phyloP scores from a whole-genome alignment of 768 basidiomycete genomes.

The Myochromella boudieri region DNA sequence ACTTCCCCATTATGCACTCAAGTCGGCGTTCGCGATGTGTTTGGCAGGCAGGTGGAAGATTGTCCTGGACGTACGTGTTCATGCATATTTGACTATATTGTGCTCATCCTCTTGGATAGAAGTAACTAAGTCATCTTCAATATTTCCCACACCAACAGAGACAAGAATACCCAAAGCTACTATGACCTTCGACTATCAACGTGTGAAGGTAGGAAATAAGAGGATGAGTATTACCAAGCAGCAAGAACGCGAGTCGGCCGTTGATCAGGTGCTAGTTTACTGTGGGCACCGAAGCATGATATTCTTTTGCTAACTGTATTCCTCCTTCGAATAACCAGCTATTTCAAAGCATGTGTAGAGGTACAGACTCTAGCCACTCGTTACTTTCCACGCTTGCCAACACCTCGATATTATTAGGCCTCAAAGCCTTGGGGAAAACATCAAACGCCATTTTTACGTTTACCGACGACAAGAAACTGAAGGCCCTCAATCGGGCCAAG shows the following conservation, averaged over 20 bases:
- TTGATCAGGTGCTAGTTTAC: background rate
- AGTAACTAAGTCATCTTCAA: background rate
- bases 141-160: background rate
- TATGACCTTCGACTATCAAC: background rate
- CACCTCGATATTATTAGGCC: background rate
- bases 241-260: background rate
- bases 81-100: background rate
- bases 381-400: background rate
- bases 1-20: background rate
- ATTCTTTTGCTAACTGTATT: background rate
- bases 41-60: background rate
- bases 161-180: background rate
- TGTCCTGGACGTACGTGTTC: background rate
- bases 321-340: background rate
- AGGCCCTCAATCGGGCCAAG: constrained; percentile 2
- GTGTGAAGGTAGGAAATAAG: background rate
- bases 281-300: no score
- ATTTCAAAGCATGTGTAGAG: background rate
- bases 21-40: background rate
- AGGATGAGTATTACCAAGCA: background rate
- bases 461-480: constrained; percentile 7
- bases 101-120: background rate
- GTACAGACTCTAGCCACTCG: background rate
- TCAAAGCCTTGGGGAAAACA: background rate
- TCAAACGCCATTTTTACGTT: constrained; percentile 4